Evolutionary conservation across 768 basidiomycete species (phyloP).

Genomic region (Lactarius sp.): DNA sequence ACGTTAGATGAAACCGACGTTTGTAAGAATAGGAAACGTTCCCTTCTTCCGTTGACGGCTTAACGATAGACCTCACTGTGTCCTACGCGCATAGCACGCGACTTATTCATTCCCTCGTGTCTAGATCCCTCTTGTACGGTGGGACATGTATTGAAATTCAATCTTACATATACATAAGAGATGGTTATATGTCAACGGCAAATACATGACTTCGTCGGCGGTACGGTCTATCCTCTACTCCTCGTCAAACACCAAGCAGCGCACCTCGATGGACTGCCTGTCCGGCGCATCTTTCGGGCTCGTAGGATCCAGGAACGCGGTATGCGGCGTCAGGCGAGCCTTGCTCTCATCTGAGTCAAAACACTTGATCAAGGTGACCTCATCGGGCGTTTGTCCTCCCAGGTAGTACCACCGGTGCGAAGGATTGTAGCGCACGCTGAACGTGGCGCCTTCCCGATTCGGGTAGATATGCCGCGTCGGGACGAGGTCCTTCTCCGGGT

Average conservation of each 20-base stretch:
- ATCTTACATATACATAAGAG: background rate
- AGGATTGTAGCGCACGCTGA: slow-evolving; percentile 31
- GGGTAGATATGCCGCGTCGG: slow-evolving; percentile 36
- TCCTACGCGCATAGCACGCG: background rate
- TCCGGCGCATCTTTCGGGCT: slow-evolving; percentile 36
- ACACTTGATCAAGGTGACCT: slow-evolving; percentile 37
- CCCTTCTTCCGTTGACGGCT: background rate
- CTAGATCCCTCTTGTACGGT: background rate
- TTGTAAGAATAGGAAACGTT: background rate
- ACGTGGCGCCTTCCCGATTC: slow-evolving; percentile 32
- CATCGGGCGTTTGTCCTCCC: slow-evolving; percentile 28
- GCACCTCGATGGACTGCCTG: slow-evolving; percentile 43
- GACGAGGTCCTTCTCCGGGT: slow-evolving; percentile 36
- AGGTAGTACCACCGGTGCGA: slow-evolving; percentile 36
- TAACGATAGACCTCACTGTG: no score
- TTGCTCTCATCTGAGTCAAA: slow-evolving; percentile 40
- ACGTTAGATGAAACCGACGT: background rate
- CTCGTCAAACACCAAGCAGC: slow-evolving; percentile 40
- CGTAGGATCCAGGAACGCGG: slow-evolving; percentile 38
- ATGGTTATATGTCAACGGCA: no score
- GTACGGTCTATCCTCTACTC: slow-evolving; percentile 29
- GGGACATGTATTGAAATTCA: background rate
- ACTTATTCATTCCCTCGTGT: background rate
- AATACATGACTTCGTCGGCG: background rate
- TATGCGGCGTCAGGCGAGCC: slow-evolving; percentile 41